Percentiles rank a stretch among this genome's conserved stretches.
Conservation (phyloP, 805 yeast species). For the Metschnikowia drakensbergensis region DNA sequence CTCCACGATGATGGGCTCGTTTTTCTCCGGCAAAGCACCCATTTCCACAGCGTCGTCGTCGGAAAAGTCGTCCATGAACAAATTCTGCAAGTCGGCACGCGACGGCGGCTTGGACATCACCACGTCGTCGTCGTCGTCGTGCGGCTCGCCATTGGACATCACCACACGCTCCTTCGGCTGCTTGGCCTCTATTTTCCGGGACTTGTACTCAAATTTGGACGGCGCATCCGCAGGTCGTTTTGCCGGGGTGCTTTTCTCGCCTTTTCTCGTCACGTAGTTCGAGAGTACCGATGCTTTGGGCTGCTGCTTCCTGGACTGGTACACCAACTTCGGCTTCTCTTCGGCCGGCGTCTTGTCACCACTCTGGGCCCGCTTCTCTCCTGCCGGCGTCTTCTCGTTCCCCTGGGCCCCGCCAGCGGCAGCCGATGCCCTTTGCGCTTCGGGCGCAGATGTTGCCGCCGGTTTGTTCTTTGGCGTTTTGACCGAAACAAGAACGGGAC, state of each 20-base stretch:
- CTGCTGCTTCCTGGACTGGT: slow-evolving; percentile 16
- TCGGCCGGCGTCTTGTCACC: neutral
- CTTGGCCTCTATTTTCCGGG: slow-evolving; percentile 30
- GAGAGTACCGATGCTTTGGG: slow-evolving; percentile 11
- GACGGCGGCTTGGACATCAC: slow-evolving; percentile 2
- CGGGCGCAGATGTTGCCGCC: no score
- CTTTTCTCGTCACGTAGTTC: slow-evolving; percentile 16
- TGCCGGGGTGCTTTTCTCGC: slow-evolving; percentile 3
- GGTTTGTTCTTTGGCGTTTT: neutral
- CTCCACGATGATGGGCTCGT: slow-evolving; percentile 15
- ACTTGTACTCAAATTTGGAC: slow-evolving; percentile 27
- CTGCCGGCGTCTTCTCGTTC: no score
- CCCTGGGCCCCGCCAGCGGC: neutral
- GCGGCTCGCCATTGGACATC: slow-evolving; percentile 20
- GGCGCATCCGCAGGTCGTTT: slow-evolving; percentile 1
- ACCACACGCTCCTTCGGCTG: slow-evolving; percentile 37
- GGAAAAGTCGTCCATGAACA: slow-evolving; percentile 18
- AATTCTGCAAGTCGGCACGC: slow-evolving; percentile 9
- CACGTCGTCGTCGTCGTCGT: slow-evolving; percentile 3
- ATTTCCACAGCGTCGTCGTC: slow-evolving; percentile 10
- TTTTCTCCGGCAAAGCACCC: slow-evolving; percentile 6
- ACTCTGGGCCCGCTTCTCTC: no score
- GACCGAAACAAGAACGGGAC: slow-evolving; percentile 21
- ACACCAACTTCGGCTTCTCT: slow-evolving; percentile 10
- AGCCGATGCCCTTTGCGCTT: no score